A percentile compares a stretch with the other conserved stretches of the same genome.
phyloP scores from a whole-genome alignment of 345 rosid species.

The Pseudoturritis turrita region DNA sequence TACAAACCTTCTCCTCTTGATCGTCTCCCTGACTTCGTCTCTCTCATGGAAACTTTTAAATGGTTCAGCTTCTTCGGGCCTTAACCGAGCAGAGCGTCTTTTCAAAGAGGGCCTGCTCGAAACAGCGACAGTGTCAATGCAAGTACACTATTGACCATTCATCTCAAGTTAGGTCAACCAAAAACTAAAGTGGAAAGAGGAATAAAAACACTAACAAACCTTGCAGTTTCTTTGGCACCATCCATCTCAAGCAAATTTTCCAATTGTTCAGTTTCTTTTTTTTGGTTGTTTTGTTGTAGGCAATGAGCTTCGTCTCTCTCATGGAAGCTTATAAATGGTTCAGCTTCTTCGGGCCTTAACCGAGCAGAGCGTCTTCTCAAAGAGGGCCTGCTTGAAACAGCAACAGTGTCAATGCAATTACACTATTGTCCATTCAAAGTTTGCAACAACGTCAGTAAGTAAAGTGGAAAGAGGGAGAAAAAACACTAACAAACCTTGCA shows the following conservation, averaged over 20 bases:
- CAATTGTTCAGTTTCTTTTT: slow-evolving; percentile 5
- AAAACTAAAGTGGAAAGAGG: background rate
- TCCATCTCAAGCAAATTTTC: slow-evolving; percentile 8
- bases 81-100: slow-evolving; percentile 28
- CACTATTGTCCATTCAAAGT: background rate
- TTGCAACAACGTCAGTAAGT: background rate
- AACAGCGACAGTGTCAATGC: slow-evolving; percentile 3
- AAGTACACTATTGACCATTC: background rate
- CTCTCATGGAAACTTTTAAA: slow-evolving; percentile 14
- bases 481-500: slow-evolving; percentile 37
- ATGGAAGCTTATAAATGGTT: slow-evolving; percentile 12
- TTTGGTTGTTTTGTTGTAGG: no score
- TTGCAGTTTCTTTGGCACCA: slow-evolving; percentile 31
- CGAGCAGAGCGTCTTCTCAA: slow-evolving; percentile 30
- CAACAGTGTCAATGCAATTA: background rate
- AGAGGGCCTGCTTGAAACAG: slow-evolving; percentile 19
- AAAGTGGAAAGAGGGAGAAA: background rate
- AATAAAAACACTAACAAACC: slow-evolving; percentile 32
- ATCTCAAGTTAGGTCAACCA: no score
- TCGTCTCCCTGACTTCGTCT: slow-evolving; percentile 11
- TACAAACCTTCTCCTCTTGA: slow-evolving; percentile 30
- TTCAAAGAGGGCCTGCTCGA: slow-evolving; percentile 23
- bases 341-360: slow-evolving; percentile 22
- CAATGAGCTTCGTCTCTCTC: background rate
- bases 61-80: slow-evolving; percentile 18